These are phyloP conservation scores for Botrytis medusae DNA, from an alignment of 2,329 filamentous ascomycete genomes.

Conservation along the genomic window DNA sequence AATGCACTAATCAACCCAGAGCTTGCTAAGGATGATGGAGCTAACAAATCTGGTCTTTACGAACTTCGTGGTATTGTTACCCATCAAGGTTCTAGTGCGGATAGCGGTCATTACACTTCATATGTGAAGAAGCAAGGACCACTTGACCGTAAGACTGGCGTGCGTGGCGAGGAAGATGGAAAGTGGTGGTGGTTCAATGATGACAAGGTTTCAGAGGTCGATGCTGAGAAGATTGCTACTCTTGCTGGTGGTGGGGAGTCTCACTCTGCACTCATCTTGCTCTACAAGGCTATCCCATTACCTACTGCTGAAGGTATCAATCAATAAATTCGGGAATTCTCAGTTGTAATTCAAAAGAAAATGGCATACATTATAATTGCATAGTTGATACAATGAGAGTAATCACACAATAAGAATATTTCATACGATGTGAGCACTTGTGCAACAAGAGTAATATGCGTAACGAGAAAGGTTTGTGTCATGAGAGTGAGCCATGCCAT, in stretches of 20 bases:
- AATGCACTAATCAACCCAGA: slow-evolving; percentile 73
- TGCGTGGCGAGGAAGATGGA: slow-evolving; percentile 77
- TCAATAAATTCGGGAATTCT: slow-evolving; percentile 21
- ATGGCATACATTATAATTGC: not conserved
- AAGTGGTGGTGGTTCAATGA: slow-evolving; percentile 99
- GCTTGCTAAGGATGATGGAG: slow-evolving; percentile 72
- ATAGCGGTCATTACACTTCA: slow-evolving; percentile 96
- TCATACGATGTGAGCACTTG: not conserved
- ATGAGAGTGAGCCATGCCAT: not conserved
- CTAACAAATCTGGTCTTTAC: slow-evolving; percentile 93
- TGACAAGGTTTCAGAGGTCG: slow-evolving; percentile 92
- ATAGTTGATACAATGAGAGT: not conserved
- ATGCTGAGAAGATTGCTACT: slow-evolving; percentile 84
- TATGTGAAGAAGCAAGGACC: slow-evolving; percentile 89
- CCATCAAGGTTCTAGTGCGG: slow-evolving; percentile 93
- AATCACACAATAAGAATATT: not conserved
- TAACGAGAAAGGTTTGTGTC: not conserved
- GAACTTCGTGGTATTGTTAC: slow-evolving; percentile 93
- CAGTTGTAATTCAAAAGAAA: not conserved
- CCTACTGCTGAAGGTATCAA: slow-evolving; percentile 53
- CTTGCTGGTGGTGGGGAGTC: slow-evolving; percentile 87
- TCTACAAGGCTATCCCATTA: slow-evolving; percentile 74
- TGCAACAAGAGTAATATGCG: not conserved
- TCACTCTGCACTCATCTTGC: slow-evolving; percentile 76
- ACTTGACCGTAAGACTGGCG: slow-evolving; percentile 73